Base-by-base conservation (phyloP, 805 yeast species). In the Wickerhamiella shivajii region DNA sequence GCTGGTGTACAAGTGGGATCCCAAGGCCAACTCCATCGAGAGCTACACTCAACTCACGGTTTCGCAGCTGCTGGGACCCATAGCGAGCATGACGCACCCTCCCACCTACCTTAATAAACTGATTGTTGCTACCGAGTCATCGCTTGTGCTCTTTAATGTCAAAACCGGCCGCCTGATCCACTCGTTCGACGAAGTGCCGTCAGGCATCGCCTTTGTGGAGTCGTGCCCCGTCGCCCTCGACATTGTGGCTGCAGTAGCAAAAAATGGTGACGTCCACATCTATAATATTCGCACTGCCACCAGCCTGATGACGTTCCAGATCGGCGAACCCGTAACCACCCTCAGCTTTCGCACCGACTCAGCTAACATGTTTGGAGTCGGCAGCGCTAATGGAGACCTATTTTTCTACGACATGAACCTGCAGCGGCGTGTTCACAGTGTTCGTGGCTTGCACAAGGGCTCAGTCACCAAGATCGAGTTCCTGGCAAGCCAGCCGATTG, bases 21-120 rank as follows among this genome's bases (percentile, higher is more conserved):
- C 60, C 4, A 45, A 49, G 23, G 70, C 64, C 53, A 56, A 56
- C 52, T 72, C 70, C 13, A 66, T 75, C n/a, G 77, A 71, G 44
- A 65, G 67, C 36, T 77, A 84, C 55, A 72, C 93, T 4, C 61
- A 73, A 11, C 55, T 85, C 32, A 56, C 59, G 27, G 50, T 72
- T 31, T 69, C 74, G 18, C 55, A 65, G n/a, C 55, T 74, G 11
- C 74, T 77, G 43, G 95, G 93, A 15, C 66, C 63, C 6, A 66
- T 90, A 12, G 74, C 77, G 8, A 75, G 73, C 27, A 43, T 78
- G 13, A 48, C 71, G 8, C 99, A 90, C 53, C 76, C 87, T 31
- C 85, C 96, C 19, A 87, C 99, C 0, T 85, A 87, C 51, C 56
- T 92, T 49, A 90, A 90, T 61, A 90, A 90, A 51, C 60, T 92